Conservation (phyloP, 1,139 yeast species). For the Hansenula sp. region DNA sequence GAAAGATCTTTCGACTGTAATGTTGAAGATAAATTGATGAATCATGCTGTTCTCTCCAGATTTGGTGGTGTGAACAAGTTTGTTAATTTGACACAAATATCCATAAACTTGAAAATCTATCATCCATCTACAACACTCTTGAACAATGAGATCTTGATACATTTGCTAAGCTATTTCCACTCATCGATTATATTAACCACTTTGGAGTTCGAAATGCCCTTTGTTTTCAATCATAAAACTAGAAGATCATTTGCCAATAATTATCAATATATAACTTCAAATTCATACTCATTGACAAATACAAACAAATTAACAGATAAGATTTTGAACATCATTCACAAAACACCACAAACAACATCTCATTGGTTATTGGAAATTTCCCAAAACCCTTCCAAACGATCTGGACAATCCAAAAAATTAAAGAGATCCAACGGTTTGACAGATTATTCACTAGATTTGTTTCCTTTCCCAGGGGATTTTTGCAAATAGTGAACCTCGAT, state of each 20-base stretch:
- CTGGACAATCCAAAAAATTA: not conserved
- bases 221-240: slow-evolving; percentile 1
- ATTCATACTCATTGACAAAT: not conserved
- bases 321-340: not conserved
- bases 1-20: not conserved
- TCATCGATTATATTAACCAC: not conserved
- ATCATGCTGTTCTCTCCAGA: not conserved
- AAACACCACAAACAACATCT: not conserved
- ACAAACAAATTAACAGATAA: not conserved
- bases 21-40: not conserved
- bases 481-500: too few species aligned
- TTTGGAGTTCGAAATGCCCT: slow-evolving; percentile 3
- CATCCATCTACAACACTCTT: not conserved
- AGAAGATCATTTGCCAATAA: not conserved
- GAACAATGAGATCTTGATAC: not conserved
- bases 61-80: not conserved
- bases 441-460: not conserved
- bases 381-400: not conserved
- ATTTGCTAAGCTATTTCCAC: not conserved
- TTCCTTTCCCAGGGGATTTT: not conserved
- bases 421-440: not conserved
- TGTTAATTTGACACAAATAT: not conserved
- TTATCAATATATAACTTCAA: not conserved
- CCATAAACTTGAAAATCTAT: not conserved
- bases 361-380: not conserved